phyloP scores from a whole-genome alignment of 2,329 filamentous ascomycete species.

The Penicillium sp. region DNA sequence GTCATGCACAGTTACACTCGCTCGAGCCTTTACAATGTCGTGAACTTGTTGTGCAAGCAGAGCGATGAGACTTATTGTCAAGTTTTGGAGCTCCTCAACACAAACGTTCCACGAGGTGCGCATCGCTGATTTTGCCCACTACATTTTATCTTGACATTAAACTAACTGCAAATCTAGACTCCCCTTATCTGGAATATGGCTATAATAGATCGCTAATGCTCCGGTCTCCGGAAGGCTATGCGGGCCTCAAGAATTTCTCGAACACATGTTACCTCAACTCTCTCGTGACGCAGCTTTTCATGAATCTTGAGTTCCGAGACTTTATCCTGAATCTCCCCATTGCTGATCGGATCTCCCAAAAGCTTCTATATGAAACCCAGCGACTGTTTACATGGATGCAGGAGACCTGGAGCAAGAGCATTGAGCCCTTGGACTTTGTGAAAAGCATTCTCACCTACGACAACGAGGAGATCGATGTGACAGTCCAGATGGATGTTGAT shows the following conservation, averaged over 20 bases:
- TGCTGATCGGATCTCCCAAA: constrained; percentile 57
- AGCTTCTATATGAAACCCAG: constrained; percentile 73
- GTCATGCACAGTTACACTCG: constrained; percentile 58
- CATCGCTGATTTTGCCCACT: background rate
- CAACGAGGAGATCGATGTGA: constrained; percentile 76
- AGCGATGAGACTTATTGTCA: constrained; percentile 45
- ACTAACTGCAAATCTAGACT: background rate
- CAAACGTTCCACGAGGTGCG: constrained; percentile 52
- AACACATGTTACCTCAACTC: constrained; percentile 99
- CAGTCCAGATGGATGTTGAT: constrained; percentile 95
- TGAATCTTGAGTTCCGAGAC: constrained; percentile 82
- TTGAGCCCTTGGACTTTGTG: constrained; percentile 72
- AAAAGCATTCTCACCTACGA: constrained; percentile 78
- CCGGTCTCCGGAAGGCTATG: constrained; percentile 75
- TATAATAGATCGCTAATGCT: constrained; percentile 68
- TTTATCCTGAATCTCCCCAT: constrained; percentile 73
- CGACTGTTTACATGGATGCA: constrained; percentile 83
- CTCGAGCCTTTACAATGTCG: constrained; percentile 58
- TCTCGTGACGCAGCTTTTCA: constrained; percentile 88
- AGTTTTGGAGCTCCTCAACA: constrained; percentile 54
- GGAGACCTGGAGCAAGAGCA: constrained; percentile 68
- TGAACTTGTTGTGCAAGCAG: constrained; percentile 57
- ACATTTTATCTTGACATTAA: background rate
- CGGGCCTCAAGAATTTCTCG: constrained; percentile 86
- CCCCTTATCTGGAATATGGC: constrained; percentile 52